Evolutionary conservation across 2,329 filamentous ascomycete species (phyloP).

Genomic region (Septoria petroselini): DNA sequence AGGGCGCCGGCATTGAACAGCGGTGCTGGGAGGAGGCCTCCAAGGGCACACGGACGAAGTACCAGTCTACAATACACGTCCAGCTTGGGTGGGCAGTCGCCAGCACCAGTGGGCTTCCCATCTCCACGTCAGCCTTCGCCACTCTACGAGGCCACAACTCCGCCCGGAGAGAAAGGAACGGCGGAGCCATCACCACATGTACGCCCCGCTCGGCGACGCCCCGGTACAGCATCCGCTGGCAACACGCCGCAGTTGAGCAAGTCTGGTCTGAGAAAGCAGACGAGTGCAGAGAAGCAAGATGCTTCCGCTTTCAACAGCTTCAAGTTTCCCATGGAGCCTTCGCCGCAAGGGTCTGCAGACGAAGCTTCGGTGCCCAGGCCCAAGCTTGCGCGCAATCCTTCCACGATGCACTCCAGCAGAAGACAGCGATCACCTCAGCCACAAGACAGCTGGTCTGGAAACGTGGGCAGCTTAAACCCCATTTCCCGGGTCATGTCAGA

Average conservation of each 20-base stretch:
- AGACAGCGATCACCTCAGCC: slow-evolving; percentile 35
- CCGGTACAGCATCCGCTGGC: slow-evolving; percentile 33
- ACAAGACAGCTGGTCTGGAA: slow-evolving; percentile 33
- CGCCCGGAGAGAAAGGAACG: slow-evolving; percentile 26
- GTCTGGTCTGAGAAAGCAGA: slow-evolving; percentile 19
- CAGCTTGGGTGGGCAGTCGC: slow-evolving; percentile 28
- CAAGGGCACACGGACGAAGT: slow-evolving; percentile 69
- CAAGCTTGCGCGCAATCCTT: slow-evolving; percentile 32
- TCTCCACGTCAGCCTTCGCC: slow-evolving; percentile 42
- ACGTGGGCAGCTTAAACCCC: slow-evolving; percentile 55
- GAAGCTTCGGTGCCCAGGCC: slow-evolving; percentile 18
- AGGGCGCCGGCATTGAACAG: slow-evolving; percentile 18
- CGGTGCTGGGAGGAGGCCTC: slow-evolving; percentile 44
- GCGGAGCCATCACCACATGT: slow-evolving; percentile 20
- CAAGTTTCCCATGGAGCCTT: slow-evolving; percentile 31
- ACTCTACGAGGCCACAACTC: slow-evolving; percentile 41
- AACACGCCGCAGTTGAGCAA: slow-evolving; percentile 34
- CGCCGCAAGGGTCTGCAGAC: slow-evolving; percentile 29
- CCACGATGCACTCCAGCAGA: slow-evolving; percentile 38
- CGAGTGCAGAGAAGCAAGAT: slow-evolving; percentile 17
- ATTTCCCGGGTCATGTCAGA: slow-evolving; percentile 71
- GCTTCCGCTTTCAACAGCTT: slow-evolving; percentile 27
- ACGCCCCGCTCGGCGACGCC: slow-evolving; percentile 29
- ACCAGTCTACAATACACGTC: slow-evolving; percentile 75
- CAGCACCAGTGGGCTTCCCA: slow-evolving; percentile 16